Percentiles rank a stretch among this genome's conserved stretches.
These are phyloP conservation scores for Xylariales sp. DNA, from an alignment of 2,329 filamentous ascomycete species.

Conservation along the genomic window DNA sequence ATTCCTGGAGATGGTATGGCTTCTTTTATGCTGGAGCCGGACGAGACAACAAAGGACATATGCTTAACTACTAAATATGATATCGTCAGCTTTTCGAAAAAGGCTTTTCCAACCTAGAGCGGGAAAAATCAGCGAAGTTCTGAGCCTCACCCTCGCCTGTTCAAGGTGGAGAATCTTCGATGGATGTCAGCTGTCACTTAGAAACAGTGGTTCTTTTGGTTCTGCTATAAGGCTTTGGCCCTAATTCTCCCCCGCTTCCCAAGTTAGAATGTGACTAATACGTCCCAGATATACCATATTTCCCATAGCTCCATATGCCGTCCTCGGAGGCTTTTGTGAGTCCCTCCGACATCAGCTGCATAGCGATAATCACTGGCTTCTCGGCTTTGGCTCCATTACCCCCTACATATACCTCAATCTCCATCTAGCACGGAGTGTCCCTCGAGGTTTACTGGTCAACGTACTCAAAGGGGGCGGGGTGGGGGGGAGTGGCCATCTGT, in stretches of 20 bases:
- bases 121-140: neutral
- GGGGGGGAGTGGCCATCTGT: no score
- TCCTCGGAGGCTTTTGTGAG: conserved; percentile 30
- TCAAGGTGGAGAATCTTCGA: conserved; percentile 21
- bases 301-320: conserved; percentile 20
- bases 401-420: conserved; percentile 46
- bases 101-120: neutral
- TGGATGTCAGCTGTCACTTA: conserved; percentile 34
- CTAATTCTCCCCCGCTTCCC: neutral
- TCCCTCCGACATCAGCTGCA: conserved; percentile 30
- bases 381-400: conserved; percentile 49
- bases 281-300: conserved; percentile 33
- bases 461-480: no score
- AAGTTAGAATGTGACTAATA: neutral
- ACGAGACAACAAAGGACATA: conserved; percentile 42
- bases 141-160: conserved; percentile 21
- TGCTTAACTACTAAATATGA: conserved; percentile 43
- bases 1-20: conserved; percentile 48
- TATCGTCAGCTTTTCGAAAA: conserved; percentile 8
- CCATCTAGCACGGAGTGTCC: conserved; percentile 44
- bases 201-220: conserved; percentile 26
- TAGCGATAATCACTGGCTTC: no score
- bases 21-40: conserved; percentile 45
- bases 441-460: conserved; percentile 48
- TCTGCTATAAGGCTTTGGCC: conserved; percentile 19